phyloP scores from a whole-genome alignment of 768 basidiomycete genomes.

The Polyporus arcularius region DNA sequence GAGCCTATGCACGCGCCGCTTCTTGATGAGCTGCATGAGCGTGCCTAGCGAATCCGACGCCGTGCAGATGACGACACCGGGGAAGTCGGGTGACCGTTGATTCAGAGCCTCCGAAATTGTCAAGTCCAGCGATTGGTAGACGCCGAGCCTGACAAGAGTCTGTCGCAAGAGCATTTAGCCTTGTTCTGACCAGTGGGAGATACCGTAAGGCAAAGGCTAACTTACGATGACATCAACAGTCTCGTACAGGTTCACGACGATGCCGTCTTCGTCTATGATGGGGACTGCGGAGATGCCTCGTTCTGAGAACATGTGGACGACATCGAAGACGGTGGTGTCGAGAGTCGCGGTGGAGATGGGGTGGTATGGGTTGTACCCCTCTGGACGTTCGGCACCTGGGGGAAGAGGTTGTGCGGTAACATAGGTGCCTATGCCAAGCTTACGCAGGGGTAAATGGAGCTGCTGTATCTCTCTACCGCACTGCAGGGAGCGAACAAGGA shows the following conservation, averaged over 20 bases:
- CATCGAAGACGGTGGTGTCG: slow-evolving; percentile 92
- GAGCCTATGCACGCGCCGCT: slow-evolving; percentile 89
- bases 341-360: slow-evolving; percentile 93
- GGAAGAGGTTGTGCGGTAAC: slow-evolving; percentile 49
- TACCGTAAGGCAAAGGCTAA: slow-evolving; percentile 6
- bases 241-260: slow-evolving; percentile 96
- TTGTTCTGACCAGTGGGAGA: not conserved
- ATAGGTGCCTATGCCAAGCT: slow-evolving; percentile 92
- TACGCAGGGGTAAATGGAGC: slow-evolving; percentile 77
- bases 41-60: slow-evolving; percentile 90
- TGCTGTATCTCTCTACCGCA: slow-evolving; percentile 84
- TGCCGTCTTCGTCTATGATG: slow-evolving; percentile 88
- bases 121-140: slow-evolving; percentile 94
- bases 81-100: slow-evolving; percentile 92
- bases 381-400: slow-evolving; percentile 45
- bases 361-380: slow-evolving; percentile 72
- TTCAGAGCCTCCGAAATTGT: slow-evolving; percentile 91
- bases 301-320: slow-evolving; percentile 98
- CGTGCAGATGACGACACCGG: slow-evolving; percentile 95
- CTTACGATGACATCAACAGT: slow-evolving; percentile 98
- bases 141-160: slow-evolving; percentile 93
- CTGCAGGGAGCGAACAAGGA: slow-evolving; percentile 39
- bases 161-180: slow-evolving; percentile 33
- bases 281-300: slow-evolving; percentile 95
- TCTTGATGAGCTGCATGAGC: slow-evolving; percentile 87